A percentile compares a stretch with the other conserved stretches of the same genome.
Conservation (phyloP, 192 early-diverging fungal genomes). For the Podila clonocystis region DNA sequence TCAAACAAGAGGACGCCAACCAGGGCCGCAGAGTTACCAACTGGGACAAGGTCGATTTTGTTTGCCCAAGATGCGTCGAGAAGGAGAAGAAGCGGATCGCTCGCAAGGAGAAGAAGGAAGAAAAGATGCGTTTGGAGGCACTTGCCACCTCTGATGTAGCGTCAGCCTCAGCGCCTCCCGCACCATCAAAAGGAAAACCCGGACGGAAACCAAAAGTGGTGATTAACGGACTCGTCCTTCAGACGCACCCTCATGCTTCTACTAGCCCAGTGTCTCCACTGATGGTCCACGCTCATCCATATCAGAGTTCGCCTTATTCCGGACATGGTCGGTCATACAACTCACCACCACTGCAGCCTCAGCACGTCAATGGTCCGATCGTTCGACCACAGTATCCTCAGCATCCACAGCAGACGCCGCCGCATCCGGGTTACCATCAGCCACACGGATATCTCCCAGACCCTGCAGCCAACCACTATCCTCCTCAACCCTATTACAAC, state of each 20-base stretch:
- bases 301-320: not conserved
- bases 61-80: constrained; percentile 56
- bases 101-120: constrained; percentile 31
- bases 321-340: not conserved
- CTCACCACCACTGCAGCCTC: too few relatives aligned
- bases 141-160: not conserved
- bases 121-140: constrained; percentile 28
- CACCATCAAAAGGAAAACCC: not conserved
- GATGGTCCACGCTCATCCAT: not conserved
- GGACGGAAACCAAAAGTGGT: not conserved
- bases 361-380: too few relatives aligned
- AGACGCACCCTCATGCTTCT: too few relatives aligned
- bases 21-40: constrained; percentile 32
- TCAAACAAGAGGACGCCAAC: constrained; percentile 51
- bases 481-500: constrained; percentile 21
- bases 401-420: not conserved
- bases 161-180: not conserved
- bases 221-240: not conserved
- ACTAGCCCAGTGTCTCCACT: too few relatives aligned
- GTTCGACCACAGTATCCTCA: too few relatives aligned
- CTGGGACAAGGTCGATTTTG: constrained; percentile 61
- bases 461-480: not conserved
- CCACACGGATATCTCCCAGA: constrained; percentile 2
- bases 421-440: not conserved
- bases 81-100: constrained; percentile 23